Evolutionary conservation across 441 rosid genomes (phyloP), one percentile per base, ranked within the genome.

Genomic region (Pelargonium citronellum): DNA sequence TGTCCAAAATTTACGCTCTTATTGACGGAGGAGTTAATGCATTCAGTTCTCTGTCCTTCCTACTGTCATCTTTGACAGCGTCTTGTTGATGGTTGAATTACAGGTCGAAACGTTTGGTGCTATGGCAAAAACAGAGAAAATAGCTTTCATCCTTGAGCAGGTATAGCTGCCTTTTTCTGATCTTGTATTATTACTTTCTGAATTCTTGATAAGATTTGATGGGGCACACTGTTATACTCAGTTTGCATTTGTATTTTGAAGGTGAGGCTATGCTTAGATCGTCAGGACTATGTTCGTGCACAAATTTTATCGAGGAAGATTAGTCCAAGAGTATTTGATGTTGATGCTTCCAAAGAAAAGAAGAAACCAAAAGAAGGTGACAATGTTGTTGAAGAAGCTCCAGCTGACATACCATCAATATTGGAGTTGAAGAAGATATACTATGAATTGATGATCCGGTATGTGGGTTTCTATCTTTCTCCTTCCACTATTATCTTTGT

Each of bases 71-170:
- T 51, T 12, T 41, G 43, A 57, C 46, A 27, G 43, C 57, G 20
- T 7, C 19, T 22, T 62, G 69, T 62, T 77, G 62, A 74, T 74
- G 60, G 64, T 71, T 80, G 72, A 6, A 44, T 60, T 68, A 30
- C 85, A 92, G 98, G 99, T 95, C 80, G 99, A 95, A 80, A 95
- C 98, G 30, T 95, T 95, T 87, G 96, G 98, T 63, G 95, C 98
- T 27, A 92, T 95, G 99, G 99, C 97, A 12, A 95, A 92, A 81
- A 91, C 98, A 39, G 99, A 95, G 87, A 95, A 92, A 85, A 92
- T 95, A 71, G 97, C 98, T 2, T 91, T 92, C 79, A 95, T 95
- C 75, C 99, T 95, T 65, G 98, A 92, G 77, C 99, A 95, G 82
- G 99, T 95, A 82, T 24, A 81, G 68, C 17, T 30, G 22, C 61